Base-by-base conservation (phyloP, 1,284 basidiomycete genomes). In the Phellinidium pouzarii region DNA sequence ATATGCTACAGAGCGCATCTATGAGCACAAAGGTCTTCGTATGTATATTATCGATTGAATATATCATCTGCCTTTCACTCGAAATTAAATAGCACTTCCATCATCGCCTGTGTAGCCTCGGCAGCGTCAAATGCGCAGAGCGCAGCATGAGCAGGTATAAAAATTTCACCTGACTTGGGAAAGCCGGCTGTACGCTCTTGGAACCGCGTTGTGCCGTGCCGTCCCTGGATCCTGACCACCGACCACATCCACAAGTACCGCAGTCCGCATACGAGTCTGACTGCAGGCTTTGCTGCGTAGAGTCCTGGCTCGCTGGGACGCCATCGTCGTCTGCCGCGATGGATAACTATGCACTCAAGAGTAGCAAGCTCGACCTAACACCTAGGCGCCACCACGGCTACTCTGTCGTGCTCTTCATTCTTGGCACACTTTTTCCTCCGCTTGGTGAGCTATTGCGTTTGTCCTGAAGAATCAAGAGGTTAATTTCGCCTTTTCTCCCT, bases 401-500 rank as follows among this genome's bases (percentile, higher is more conserved):
- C 70, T 74, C 84, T 14, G 82, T 88, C 52, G 34, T 95, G 17
- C 76, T 97, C 44, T 91, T 91, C 70, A 78, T 94, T 54, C 67
- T 90, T 52, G 91, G 91, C 12, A 84, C 87, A 3, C 73, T 94
- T 45, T 79, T 94, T 55, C 91, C 92, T 6, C 92, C 92, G 14
- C 74, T 95, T 43, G 92, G 93, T 94, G 46, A 56, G 78, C 73
- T 20, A 8, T 23, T 17, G 48, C 29, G n/a, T 8, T 43, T 44
- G 47, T 49, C 22, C 20, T 27, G 17, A 37, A 31, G 19, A 43
- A n/a, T 44, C 48, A 34, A 34, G 3, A 8, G 2, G 7, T 34
- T 8, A 14, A 34, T 8, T n/a, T 17, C 9, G 42, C 44, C 25
- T 53, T 55, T 51, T 50, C 34, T 23, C 17, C 20, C 17, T 14